These are phyloP conservation scores for Candida ulmi DNA, from an alignment of 805 yeast genomes.

Conservation along the genomic window DNA sequence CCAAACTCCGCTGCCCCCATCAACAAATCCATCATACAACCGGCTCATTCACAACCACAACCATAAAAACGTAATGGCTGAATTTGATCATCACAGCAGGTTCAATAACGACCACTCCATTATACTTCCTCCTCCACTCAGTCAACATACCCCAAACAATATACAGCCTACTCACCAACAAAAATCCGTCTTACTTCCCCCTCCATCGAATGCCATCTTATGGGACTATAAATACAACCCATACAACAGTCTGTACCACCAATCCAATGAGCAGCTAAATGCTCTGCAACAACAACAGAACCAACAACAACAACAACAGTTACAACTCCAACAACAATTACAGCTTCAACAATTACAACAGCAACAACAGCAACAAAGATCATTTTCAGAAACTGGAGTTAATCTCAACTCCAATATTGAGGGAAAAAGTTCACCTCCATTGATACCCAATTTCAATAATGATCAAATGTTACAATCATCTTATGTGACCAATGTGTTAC, in stretches of 20 bases:
- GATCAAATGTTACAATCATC: conserved; percentile 1
- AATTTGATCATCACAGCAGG: neutral
- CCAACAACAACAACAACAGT: conserved; percentile 2
- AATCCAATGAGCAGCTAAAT: conserved; percentile 1
- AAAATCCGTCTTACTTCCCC: conserved; percentile 12
- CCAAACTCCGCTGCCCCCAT: too few species aligned
- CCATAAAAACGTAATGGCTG: neutral
- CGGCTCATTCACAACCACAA: neutral
- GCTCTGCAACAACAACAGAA: conserved; percentile 2
- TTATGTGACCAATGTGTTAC: conserved; percentile 1
- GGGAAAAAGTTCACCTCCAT: neutral
- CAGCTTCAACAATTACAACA: conserved; percentile 5
- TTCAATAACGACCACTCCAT: conserved; percentile 1
- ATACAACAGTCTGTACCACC: neutral
- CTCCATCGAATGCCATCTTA: neutral
- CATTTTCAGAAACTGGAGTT: neutral
- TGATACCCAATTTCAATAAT: conserved; percentile 1
- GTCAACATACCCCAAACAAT: neutral
- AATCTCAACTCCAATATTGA: neutral
- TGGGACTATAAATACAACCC: neutral
- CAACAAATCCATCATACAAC: too few species aligned
- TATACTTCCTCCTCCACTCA: conserved; percentile 13
- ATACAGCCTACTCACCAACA: neutral
- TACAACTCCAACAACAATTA: conserved; percentile 2
- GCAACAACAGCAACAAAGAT: conserved; percentile 3